A percentile compares a stretch with the other conserved stretches of the same genome.
Conservation (phyloP, 2,329 filamentous ascomycete genomes). For the Pseudogymnoascus sp. region DNA sequence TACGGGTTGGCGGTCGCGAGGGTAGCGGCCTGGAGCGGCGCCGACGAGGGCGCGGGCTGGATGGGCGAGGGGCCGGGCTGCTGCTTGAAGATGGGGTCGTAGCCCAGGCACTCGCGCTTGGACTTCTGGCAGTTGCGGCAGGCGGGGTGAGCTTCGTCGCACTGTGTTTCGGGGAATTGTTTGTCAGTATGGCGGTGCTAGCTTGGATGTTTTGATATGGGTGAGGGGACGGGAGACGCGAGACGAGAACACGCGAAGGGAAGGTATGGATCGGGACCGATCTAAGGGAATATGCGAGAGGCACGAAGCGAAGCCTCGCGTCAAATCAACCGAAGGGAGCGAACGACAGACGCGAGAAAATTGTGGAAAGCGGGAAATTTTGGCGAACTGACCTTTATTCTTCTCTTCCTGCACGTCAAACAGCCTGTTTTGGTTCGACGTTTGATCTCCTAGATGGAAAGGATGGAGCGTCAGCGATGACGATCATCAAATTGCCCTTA, state of each 20-base stretch:
- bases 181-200: slow-evolving; percentile 14
- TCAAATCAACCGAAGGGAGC: slow-evolving; percentile 24
- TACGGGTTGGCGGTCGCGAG: slow-evolving; percentile 35
- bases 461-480: slow-evolving; percentile 1
- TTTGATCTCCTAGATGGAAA: slow-evolving; percentile 56
- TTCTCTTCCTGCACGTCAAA: slow-evolving; percentile 55
- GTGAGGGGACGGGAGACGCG: slow-evolving; percentile 17
- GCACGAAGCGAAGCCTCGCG: slow-evolving; percentile 20
- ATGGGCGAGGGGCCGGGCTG: slow-evolving; percentile 61
- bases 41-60: slow-evolving; percentile 56
- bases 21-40: slow-evolving; percentile 22
- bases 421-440: slow-evolving; percentile 69
- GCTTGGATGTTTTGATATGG: slow-evolving; percentile 13
- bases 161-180: slow-evolving; percentile 47
- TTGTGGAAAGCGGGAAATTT: slow-evolving; percentile 14
- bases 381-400: slow-evolving; percentile 60
- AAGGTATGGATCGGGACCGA: slow-evolving; percentile 1
- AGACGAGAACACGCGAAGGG: slow-evolving; percentile 22
- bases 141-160: slow-evolving; percentile 88
- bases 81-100: slow-evolving; percentile 80
- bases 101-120: slow-evolving; percentile 78
- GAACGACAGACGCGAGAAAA: slow-evolving; percentile 17
- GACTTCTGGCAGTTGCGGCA: slow-evolving; percentile 89
- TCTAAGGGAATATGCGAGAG: slow-evolving; percentile 1
- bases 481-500: background rate